These are phyloP conservation scores for Glonium stellatum DNA, from an alignment of 495 filamentous ascomycete genomes.

Conservation along the genomic window DNA sequence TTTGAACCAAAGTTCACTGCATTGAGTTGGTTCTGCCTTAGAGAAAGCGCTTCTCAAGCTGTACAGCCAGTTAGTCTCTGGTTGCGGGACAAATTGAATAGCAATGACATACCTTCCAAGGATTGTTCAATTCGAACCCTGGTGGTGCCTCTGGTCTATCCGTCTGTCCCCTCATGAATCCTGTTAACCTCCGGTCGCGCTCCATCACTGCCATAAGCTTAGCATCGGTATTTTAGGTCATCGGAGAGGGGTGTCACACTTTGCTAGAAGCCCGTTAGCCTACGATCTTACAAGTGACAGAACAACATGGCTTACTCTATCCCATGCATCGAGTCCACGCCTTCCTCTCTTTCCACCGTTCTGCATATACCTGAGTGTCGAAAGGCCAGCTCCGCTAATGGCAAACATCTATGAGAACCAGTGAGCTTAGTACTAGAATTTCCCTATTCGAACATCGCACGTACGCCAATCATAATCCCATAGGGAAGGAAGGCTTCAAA, in stretches of 20 bases:
- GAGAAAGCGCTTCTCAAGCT: conserved; percentile 1
- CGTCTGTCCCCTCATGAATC: conserved; percentile 74
- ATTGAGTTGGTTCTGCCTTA: neutral
- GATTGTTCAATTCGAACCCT: conserved; percentile 91
- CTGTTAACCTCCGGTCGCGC: conserved; percentile 83
- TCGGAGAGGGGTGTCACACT: conserved; percentile 48
- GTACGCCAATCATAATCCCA: conserved; percentile 78
- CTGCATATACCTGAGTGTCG: conserved; percentile 63
- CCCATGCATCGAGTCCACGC: conserved; percentile 86
- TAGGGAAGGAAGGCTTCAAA: conserved; percentile 95
- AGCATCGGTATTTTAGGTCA: conserved; percentile 24
- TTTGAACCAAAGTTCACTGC: neutral
- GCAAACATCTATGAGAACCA: conserved; percentile 71
- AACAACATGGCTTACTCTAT: conserved; percentile 58
- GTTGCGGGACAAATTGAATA: neutral
- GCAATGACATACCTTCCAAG: conserved; percentile 66
- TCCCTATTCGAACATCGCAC: conserved; percentile 36
- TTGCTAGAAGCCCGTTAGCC: conserved; percentile 56
- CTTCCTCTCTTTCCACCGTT: conserved; percentile 84
- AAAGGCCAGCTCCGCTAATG: conserved; percentile 68
- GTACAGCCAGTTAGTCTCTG: neutral
- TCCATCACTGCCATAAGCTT: conserved; percentile 75
- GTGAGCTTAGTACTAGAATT: conserved; percentile 24
- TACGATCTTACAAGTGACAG: conserved; percentile 3
- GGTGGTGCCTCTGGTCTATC: conserved; percentile 69